Percentiles rank a stretch among this genome's conserved stretches.
Conservation (phyloP, 108 stramenopile species). For the Pseudonitzschia multiseries region DNA sequence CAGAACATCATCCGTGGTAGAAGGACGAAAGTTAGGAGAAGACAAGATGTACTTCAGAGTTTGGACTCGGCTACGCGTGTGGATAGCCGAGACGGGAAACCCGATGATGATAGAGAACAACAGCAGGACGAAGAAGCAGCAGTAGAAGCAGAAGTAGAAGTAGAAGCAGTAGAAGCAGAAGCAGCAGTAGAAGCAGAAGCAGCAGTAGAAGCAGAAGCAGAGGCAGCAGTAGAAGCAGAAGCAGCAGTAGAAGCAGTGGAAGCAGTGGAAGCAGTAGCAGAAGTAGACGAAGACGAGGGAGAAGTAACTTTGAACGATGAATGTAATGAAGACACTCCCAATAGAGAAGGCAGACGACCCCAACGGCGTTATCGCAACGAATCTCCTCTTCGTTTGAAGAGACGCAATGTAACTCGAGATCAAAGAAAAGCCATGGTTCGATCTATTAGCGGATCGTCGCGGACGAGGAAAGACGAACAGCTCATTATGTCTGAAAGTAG, state of each 20-base stretch:
- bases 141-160: too few relatives aligned
- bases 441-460: not conserved
- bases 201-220: too few relatives aligned
- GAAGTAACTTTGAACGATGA: not conserved
- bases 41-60: not conserved
- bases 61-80: not conserved
- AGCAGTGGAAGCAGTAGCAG: too few relatives aligned
- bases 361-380: not conserved
- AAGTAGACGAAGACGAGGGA: too few relatives aligned
- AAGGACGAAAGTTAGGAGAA: not conserved
- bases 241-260: too few relatives aligned
- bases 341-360: not conserved
- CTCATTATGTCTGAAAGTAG: too few relatives aligned
- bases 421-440: not conserved
- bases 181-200: too few relatives aligned
- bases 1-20: not conserved
- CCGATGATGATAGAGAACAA: not conserved
- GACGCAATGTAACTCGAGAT: not conserved
- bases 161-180: too few relatives aligned
- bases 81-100: too few relatives aligned
- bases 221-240: too few relatives aligned
- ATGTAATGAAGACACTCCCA: not conserved
- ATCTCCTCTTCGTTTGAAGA: not conserved
- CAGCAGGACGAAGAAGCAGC: not conserved
- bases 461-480: not conserved